phyloP scores from a whole-genome alignment of 1,139 yeast species.

The Lodderomyces theae region DNA sequence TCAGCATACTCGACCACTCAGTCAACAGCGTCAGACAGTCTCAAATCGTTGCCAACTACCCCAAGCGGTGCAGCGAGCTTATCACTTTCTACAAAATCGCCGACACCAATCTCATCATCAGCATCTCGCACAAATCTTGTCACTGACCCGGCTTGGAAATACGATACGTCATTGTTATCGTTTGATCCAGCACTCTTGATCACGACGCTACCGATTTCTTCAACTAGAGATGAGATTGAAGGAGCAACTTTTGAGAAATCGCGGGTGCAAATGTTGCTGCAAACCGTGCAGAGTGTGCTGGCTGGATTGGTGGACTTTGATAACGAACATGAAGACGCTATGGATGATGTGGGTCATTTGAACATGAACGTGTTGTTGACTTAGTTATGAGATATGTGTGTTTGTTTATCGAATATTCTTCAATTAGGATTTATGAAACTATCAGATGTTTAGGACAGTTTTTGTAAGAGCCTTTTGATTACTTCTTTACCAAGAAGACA shows the following conservation, averaged over 20 bases:
- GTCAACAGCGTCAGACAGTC: background rate
- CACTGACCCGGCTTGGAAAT: background rate
- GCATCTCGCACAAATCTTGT: background rate
- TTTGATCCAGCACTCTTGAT: background rate
- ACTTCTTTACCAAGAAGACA: too few relatives aligned
- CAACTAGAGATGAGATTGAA: conserved; percentile 1
- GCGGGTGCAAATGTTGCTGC: background rate
- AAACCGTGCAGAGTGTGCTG: background rate
- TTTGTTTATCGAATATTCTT: too few relatives aligned
- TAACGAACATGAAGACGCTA: conserved; percentile 9
- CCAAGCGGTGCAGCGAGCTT: background rate
- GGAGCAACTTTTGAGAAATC: background rate
- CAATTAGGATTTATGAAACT: too few relatives aligned
- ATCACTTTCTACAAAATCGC: background rate
- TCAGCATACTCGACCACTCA: too few relatives aligned
- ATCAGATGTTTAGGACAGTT: too few relatives aligned
- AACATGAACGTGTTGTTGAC: conserved; percentile 9
- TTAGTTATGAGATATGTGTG: too few relatives aligned
- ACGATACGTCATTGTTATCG: background rate
- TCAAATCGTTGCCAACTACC: background rate
- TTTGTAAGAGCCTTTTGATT: too few relatives aligned
- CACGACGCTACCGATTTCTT: background rate
- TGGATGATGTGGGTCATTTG: conserved; percentile 13
- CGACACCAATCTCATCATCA: background rate
- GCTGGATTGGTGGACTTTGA: conserved; percentile 2